Percentiles rank a stretch among this genome's conserved stretches.
These are phyloP conservation scores for Kandelia obovata DNA, from an alignment of 345 rosid species.

Conservation along the genomic window DNA sequence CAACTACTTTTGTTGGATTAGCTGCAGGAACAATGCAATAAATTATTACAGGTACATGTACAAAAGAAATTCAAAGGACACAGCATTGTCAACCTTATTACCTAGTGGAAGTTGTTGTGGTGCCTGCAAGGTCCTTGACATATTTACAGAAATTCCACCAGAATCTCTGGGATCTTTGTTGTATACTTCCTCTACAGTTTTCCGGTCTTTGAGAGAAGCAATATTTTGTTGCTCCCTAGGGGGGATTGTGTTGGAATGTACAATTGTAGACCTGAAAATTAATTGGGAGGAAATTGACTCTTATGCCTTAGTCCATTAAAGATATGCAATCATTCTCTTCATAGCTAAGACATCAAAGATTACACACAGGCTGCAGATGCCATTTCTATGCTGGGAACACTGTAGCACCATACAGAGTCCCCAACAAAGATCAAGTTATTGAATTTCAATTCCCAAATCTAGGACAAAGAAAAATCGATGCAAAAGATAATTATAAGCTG, in stretches of 20 bases:
- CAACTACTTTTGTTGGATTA: constrained; percentile 63
- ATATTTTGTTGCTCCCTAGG: constrained; percentile 44
- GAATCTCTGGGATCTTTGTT: constrained; percentile 36
- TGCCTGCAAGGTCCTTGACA: constrained; percentile 44
- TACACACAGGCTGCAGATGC: no score
- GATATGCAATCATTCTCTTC: no score
- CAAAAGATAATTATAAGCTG: neutral
- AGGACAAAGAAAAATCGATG: neutral
- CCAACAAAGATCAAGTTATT: no score
- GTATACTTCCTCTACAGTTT: constrained; percentile 33
- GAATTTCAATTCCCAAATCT: neutral
- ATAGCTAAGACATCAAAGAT: no score
- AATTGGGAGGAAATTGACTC: neutral
- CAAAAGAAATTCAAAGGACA: neutral
- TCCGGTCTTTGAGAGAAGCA: constrained; percentile 32
- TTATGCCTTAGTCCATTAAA: neutral
- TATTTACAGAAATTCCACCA: constrained; percentile 42
- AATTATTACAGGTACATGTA: neutral
- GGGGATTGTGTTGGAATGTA: constrained; percentile 52
- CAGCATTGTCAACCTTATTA: constrained; percentile 18
- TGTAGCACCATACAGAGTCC: no score
- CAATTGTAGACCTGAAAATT: constrained; percentile 74
- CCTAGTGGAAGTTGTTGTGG: constrained; percentile 62
- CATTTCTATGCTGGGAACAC: no score
- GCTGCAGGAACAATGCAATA: constrained; percentile 34